Evolutionary conservation across 306 rosid species (phyloP).

Genomic region (Acacia confusa): DNA sequence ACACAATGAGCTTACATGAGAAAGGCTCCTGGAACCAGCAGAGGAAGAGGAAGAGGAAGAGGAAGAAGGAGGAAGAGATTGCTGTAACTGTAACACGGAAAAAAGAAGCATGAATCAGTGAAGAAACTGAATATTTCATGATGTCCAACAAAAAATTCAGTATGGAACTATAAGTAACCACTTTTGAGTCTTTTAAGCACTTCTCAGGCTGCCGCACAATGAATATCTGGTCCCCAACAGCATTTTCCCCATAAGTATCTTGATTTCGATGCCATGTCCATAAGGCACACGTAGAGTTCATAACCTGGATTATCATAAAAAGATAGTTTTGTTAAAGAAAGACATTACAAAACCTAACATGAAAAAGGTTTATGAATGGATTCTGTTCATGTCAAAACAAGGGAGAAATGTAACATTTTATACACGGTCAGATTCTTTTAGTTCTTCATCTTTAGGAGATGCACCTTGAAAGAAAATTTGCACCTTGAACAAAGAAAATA

Average conservation of each 20-base stretch:
- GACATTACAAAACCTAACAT: not conserved
- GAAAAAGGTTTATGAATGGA: constrained; percentile 4
- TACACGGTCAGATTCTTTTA: not conserved
- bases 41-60: constrained; percentile 45
- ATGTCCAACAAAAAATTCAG: not conserved
- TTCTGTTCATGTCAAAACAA: not conserved
- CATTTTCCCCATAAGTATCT: constrained; percentile 61
- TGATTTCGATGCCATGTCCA: constrained; percentile 98
- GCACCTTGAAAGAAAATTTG: too few species aligned
- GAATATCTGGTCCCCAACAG: constrained; percentile 76
- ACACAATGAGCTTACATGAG: constrained; percentile 40
- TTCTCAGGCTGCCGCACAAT: constrained; percentile 71
- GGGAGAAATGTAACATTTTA: not conserved
- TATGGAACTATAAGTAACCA: constrained; percentile 15
- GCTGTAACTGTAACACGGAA: constrained; percentile 39
- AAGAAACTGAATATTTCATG: not conserved
- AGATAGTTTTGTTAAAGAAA: not conserved
- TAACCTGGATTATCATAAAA: constrained; percentile 48
- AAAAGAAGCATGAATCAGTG: constrained; percentile 11
- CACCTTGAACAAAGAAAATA: too few species aligned
- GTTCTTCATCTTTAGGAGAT: too few species aligned
- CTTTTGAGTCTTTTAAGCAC: constrained; percentile 55
- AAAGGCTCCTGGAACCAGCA: constrained; percentile 29
- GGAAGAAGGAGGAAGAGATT: constrained; percentile 17
- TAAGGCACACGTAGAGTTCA: constrained; percentile 76